Conservation (phyloP, 2,329 filamentous ascomycete species). For the Sclerotinia spermophila region DNA sequence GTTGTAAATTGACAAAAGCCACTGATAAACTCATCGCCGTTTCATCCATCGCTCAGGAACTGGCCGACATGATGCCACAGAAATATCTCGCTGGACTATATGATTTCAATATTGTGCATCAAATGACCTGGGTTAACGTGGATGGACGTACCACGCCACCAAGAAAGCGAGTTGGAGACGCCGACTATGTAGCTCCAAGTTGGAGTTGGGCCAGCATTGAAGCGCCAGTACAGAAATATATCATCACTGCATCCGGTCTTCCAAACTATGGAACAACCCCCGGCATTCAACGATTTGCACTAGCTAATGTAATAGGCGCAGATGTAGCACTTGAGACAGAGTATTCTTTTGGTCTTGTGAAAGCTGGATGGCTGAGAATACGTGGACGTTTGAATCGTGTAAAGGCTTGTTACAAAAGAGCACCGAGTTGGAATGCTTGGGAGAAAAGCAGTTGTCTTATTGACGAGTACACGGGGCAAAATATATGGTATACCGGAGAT, state of each 20-base stretch:
- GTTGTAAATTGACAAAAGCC: background rate
- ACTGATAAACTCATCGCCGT: background rate
- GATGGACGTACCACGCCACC: background rate
- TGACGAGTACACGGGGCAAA: background rate
- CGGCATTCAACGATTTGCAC: background rate
- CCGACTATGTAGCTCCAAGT: background rate
- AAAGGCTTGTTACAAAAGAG: background rate
- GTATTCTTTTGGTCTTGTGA: background rate
- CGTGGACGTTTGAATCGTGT: background rate
- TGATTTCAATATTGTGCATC: background rate
- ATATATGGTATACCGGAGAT: background rate
- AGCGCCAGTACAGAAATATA: background rate
- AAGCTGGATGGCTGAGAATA: background rate
- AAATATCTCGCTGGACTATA: background rate
- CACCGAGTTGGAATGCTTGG: slow-evolving; percentile 1
- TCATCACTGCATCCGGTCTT: background rate
- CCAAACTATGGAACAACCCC: background rate
- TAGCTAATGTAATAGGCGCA: background rate
- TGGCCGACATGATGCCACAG: background rate
- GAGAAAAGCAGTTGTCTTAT: background rate
- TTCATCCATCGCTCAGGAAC: background rate
- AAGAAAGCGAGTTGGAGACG: background rate
- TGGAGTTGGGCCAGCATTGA: background rate
- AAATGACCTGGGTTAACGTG: background rate
- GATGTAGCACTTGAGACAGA: background rate